Percentiles rank a stretch among this genome's conserved stretches.
phyloP scores from a whole-genome alignment of 2,329 filamentous ascomycete genomes.

The Alternaria brassicae region DNA sequence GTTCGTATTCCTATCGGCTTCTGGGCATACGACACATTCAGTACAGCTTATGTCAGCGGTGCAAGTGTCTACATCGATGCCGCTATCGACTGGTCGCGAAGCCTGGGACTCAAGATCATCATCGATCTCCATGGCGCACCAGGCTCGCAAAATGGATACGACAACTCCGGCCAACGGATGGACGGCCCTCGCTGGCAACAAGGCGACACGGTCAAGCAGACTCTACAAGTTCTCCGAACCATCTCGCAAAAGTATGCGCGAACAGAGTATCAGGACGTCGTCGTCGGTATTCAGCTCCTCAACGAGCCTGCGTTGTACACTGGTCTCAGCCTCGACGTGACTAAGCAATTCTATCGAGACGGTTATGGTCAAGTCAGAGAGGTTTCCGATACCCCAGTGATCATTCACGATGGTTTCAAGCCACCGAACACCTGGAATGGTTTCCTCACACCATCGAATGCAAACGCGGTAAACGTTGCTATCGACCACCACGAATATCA shows the following conservation, averaged over 20 bases:
- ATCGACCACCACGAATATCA: constrained; percentile 76
- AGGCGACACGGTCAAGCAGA: constrained; percentile 58
- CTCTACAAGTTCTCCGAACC: constrained; percentile 63
- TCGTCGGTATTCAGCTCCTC: constrained; percentile 64
- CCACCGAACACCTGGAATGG: constrained; percentile 66
- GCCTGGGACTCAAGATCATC: constrained; percentile 62
- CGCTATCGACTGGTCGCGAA: constrained; percentile 64
- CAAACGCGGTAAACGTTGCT: constrained; percentile 62
- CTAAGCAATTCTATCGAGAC: constrained; percentile 64
- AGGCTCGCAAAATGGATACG: constrained; percentile 67
- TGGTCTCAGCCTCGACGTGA: constrained; percentile 54
- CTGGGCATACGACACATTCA: constrained; percentile 64
- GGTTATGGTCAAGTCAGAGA: constrained; percentile 58
- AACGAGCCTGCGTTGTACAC: constrained; percentile 61
- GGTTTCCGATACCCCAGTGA: constrained; percentile 58
- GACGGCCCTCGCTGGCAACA: constrained; percentile 55
- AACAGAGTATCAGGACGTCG: constrained; percentile 62
- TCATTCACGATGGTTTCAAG: constrained; percentile 66
- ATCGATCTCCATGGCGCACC: constrained; percentile 66
- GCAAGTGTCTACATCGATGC: constrained; percentile 62
- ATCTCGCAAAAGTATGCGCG: constrained; percentile 66
- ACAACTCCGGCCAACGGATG: constrained; percentile 65
- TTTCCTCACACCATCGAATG: constrained; percentile 61
- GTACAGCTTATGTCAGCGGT: constrained; percentile 60
- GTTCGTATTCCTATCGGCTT: constrained; percentile 66